These are phyloP conservation scores for Penicillium sp. DNA, from an alignment of 2,329 filamentous ascomycete species.

Conservation along the genomic window DNA sequence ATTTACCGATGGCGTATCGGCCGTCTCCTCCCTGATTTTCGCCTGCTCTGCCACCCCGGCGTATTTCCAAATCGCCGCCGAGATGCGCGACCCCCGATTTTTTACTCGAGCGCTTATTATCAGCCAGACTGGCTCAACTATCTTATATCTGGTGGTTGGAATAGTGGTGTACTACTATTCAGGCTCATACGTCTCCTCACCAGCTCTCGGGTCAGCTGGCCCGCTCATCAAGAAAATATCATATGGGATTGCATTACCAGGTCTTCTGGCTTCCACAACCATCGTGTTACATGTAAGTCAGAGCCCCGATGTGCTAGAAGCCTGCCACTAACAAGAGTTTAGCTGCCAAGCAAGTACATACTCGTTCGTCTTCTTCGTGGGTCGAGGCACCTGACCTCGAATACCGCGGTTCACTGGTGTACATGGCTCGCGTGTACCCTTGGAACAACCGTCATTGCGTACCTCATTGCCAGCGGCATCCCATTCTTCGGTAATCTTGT, in stretches of 20 bases:
- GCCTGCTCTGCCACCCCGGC: constrained; percentile 36
- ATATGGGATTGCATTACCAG: constrained; percentile 68
- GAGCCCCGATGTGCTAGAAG: too few species aligned
- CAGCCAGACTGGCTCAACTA: constrained; percentile 61
- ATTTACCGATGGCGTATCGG: constrained; percentile 29
- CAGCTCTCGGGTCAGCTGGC: constrained; percentile 67
- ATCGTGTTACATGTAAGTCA: background rate
- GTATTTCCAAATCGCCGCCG: constrained; percentile 69
- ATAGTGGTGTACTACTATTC: constrained; percentile 70
- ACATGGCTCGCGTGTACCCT: constrained; percentile 64
- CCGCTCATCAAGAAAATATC: constrained; percentile 63
- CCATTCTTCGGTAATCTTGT: constrained; percentile 68
- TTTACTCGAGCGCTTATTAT: constrained; percentile 65
- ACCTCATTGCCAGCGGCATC: constrained; percentile 70
- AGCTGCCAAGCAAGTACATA: constrained; percentile 68
- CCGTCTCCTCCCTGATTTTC: constrained; percentile 15
- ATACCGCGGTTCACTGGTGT: constrained; percentile 52
- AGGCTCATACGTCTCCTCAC: constrained; percentile 64
- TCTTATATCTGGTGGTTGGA: constrained; percentile 67
- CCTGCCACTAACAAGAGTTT: constrained; percentile 56
- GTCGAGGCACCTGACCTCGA: constrained; percentile 56
- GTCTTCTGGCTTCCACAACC: background rate
- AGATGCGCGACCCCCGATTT: constrained; percentile 64
- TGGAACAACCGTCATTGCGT: constrained; percentile 62
- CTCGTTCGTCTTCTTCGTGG: constrained; percentile 67